A percentile compares a stretch with the other conserved stretches of the same genome.
phyloP scores from a whole-genome alignment of 1,284 basidiomycete species.

The Irpex rosettiformis region DNA sequence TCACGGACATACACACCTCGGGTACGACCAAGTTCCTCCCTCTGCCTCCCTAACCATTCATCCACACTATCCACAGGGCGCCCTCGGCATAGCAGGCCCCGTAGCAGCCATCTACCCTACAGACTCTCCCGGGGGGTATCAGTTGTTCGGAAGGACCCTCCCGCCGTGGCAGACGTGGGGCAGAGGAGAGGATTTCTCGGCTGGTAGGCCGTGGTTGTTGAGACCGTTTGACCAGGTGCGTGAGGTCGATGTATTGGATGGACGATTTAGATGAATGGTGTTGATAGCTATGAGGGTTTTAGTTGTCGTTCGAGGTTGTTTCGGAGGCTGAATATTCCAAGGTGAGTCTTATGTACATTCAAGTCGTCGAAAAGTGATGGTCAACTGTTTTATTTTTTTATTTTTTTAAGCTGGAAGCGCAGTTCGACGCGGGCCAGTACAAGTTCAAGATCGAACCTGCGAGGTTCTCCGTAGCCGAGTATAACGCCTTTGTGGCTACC shows the following conservation, averaged over 20 bases:
- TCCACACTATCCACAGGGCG: slow-evolving; percentile 40
- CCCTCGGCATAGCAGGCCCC: slow-evolving; percentile 59
- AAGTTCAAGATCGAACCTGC: slow-evolving; percentile 51
- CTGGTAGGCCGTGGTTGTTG: slow-evolving; percentile 57
- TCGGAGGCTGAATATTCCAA: slow-evolving; percentile 43
- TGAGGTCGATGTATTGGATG: background rate
- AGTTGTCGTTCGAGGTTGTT: slow-evolving; percentile 48
- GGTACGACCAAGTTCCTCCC: slow-evolving; percentile 28
- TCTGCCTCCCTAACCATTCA: background rate
- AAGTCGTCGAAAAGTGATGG: background rate
- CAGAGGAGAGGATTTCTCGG: slow-evolving; percentile 42
- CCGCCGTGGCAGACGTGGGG: slow-evolving; percentile 65
- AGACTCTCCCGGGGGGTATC: slow-evolving; percentile 65
- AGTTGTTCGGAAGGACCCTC: slow-evolving; percentile 56
- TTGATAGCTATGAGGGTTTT: too few relatives aligned
- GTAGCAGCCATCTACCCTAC: slow-evolving; percentile 66
- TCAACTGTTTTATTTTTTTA: background rate
- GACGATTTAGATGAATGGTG: too few relatives aligned
- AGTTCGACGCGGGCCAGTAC: slow-evolving; percentile 62
- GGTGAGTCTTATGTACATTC: slow-evolving; percentile 34
- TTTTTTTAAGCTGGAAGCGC: slow-evolving; percentile 43
- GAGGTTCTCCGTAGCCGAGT: slow-evolving; percentile 51
- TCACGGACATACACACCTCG: slow-evolving; percentile 59
- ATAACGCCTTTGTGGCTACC: slow-evolving; percentile 41
- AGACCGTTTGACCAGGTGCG: slow-evolving; percentile 61